phyloP scores from a whole-genome alignment of 495 filamentous ascomycete species.

The Penicillium samsonianum region DNA sequence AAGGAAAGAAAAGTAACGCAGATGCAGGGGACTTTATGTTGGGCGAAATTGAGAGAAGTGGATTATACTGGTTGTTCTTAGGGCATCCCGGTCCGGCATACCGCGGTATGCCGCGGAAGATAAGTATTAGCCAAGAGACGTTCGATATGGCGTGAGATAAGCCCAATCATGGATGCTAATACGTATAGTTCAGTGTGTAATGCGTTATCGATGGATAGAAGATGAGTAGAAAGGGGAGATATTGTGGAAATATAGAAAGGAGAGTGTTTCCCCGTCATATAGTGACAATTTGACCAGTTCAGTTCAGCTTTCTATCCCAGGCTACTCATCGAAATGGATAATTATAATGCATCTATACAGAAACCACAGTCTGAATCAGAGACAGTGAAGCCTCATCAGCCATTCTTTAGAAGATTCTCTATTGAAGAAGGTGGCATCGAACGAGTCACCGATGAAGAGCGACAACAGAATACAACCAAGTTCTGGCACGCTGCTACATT shows the following conservation, averaged over 20 bases:
- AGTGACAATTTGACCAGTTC: neutral
- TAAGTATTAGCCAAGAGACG: constrained; percentile 15
- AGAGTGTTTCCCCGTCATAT: neutral
- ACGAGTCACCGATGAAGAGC: constrained; percentile 62
- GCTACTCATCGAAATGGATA: constrained; percentile 6
- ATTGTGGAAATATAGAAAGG: constrained; percentile 13
- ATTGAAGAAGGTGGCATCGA: constrained; percentile 68
- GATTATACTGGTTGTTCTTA: constrained; percentile 8
- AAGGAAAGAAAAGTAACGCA: neutral
- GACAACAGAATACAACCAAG: constrained; percentile 56
- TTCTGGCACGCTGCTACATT: constrained; percentile 41
- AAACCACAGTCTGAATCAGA: neutral
- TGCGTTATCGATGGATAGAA: neutral
- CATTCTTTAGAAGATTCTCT: constrained; percentile 37
- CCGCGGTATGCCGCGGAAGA: constrained; percentile 34
- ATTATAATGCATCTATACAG: neutral
- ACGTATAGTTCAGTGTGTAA: constrained; percentile 5
- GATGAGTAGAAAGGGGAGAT: neutral
- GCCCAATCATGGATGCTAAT: constrained; percentile 22
- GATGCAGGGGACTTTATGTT: constrained; percentile 1
- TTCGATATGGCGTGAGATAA: constrained; percentile 27
- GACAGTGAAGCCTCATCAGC: neutral
- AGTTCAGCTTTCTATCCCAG: neutral
- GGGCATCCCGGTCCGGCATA: constrained; percentile 29
- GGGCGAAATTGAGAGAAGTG: constrained; percentile 2